Base-by-base conservation (phyloP, 495 filamentous ascomycete species). In the Trichoderma orchidacearum region DNA sequence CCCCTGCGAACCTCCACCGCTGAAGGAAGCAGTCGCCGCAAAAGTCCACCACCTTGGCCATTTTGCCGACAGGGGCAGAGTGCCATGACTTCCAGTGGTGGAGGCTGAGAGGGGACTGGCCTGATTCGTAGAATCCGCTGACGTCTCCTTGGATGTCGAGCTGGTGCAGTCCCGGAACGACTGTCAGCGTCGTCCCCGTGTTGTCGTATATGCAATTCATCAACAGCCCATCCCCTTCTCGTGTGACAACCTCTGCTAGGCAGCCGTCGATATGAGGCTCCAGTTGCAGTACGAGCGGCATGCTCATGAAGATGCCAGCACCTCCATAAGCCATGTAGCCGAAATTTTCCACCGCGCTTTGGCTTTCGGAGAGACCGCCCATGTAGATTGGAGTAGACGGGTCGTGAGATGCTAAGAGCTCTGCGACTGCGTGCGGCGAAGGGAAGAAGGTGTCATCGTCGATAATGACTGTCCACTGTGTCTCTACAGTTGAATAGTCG, bases 401-500 rank as follows among this genome's bases (percentile, higher is more conserved):
- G 61, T 86, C 75, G 61, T 82, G 75, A 1, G 41, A 55, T 15
- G 51, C 55, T 7, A 76, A 67, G n/a, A 63, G 60, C 2, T 77
- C 67, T 54, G 75, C 72, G 56, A 87, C 71, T 2, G 84, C 68
- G 27, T 74, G 72, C 3, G 87, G 71, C 12, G 81, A 81, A 3
- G 83, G 76, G 66, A 87, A 84, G 70, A 87, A 87, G 21, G 85
- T 87, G 66, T 89, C 85, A 67, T 89, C 84, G 62, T 87, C 84
- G 35, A 86, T 74, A 54, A 87, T 74, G 59, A 73, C 76, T 38
- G 84, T 70, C 83, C 84, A 89, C 51, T 74, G 66, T 21, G 81
- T 84, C n/a, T 76, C 68, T 9, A 75, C 73, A 27, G 71, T 73
- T 21, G 80, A 72, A 57, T 72, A 62, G 28, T 76, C 66, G 15